These are phyloP conservation scores for Canavalia ensiformis DNA, from an alignment of 306 rosid genomes.

Conservation along the genomic window DNA sequence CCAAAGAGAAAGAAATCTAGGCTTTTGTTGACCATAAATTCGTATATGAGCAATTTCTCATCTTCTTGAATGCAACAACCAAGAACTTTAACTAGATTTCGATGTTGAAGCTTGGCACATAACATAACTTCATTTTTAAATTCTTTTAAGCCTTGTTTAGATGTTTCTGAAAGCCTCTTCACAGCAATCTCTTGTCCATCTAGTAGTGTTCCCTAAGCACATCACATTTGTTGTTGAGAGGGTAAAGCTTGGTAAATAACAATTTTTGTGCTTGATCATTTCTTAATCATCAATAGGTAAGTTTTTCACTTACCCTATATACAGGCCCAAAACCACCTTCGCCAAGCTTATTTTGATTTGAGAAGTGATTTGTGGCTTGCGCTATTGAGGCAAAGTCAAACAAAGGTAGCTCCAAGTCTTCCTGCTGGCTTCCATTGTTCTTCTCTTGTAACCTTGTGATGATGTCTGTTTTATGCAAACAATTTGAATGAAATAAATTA, in stretches of 20 bases:
- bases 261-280: not conserved
- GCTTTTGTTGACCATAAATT: conserved; percentile 34
- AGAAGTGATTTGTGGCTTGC: conserved; percentile 44
- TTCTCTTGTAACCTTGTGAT: not conserved
- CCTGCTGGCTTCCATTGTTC: not conserved
- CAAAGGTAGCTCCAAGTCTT: conserved; percentile 43
- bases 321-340: conserved; percentile 46
- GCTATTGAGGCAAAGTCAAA: conserved; percentile 27
- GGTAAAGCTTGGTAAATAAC: not conserved
- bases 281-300: not conserved
- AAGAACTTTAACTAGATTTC: conserved; percentile 25
- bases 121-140: conserved; percentile 28
- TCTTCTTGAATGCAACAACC: conserved; percentile 18
- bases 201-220: conserved; percentile 16
- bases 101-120: conserved; percentile 22
- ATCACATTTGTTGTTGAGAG: not conserved
- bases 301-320: conserved; percentile 31
- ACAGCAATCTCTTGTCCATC: conserved; percentile 40
- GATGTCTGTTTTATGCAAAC: conserved; percentile 5
- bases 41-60: conserved; percentile 1
- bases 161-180: conserved; percentile 42
- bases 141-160: conserved; percentile 34
- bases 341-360: conserved; percentile 41
- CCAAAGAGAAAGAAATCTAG: conserved; percentile 27
- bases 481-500: no score